phyloP scores from a whole-genome alignment of 768 basidiomycete genomes.

The Phaeolepiota aurea region DNA sequence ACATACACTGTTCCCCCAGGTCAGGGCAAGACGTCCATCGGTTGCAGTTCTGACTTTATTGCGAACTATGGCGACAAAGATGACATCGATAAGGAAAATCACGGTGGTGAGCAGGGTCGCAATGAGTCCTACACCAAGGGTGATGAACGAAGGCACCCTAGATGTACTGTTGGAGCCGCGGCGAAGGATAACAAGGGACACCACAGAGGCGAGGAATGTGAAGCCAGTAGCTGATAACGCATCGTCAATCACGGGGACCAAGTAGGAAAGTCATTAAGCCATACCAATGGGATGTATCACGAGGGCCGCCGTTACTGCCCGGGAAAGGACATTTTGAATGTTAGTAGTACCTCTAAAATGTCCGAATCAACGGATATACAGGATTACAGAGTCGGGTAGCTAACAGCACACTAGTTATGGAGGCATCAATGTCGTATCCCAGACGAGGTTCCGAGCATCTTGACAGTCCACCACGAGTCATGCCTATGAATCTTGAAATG shows the following conservation, averaged over 20 bases:
- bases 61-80: slow-evolving; percentile 36
- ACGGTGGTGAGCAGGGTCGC: slow-evolving; percentile 38
- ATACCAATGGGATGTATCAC: slow-evolving; percentile 50
- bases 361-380: slow-evolving; percentile 7
- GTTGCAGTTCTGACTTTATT: slow-evolving; percentile 31
- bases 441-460: slow-evolving; percentile 19
- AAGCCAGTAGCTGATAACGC: slow-evolving; percentile 32
- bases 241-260: neutral
- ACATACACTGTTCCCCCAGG: slow-evolving; percentile 43
- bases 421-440: slow-evolving; percentile 49
- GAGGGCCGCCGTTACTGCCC: slow-evolving; percentile 36
- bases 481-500: no score
- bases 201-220: slow-evolving; percentile 40
- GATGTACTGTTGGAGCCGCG: slow-evolving; percentile 27
- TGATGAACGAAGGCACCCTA: slow-evolving; percentile 27
- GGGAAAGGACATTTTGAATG: slow-evolving; percentile 32
- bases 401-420: slow-evolving; percentile 36
- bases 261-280: slow-evolving; percentile 1
- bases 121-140: slow-evolving; percentile 25
- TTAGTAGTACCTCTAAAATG: slow-evolving; percentile 22
- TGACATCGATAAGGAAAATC: slow-evolving; percentile 45
- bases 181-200: slow-evolving; percentile 37
- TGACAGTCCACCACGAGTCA: slow-evolving; percentile 7
- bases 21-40: slow-evolving; percentile 29
- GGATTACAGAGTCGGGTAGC: slow-evolving; percentile 11